phyloP scores from a whole-genome alignment of 192 early-diverging fungal species.

The Oehlia diaphana region DNA sequence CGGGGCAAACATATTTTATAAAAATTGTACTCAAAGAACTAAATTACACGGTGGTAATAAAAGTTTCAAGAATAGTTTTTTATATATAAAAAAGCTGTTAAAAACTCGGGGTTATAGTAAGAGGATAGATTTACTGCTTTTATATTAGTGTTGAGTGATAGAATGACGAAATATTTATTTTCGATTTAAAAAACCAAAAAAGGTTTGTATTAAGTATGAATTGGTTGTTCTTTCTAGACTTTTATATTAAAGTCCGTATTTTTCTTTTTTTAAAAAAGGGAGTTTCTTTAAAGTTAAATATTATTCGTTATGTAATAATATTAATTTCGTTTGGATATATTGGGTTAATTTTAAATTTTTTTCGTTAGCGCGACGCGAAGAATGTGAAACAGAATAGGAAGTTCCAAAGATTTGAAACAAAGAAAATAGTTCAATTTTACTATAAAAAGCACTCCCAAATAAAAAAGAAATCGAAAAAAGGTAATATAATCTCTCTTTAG shows the following conservation, averaged over 20 bases:
- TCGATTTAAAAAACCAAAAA: neutral
- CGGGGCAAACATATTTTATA: slow-evolving; percentile 25
- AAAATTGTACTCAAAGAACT: neutral
- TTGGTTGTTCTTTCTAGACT: neutral
- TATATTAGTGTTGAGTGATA: neutral
- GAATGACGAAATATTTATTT: neutral
- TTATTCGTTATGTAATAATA: neutral
- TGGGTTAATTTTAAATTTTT: neutral
- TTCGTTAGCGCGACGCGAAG: neutral
- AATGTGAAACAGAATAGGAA: neutral
- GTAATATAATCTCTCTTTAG: neutral
- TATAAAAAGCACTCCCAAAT: neutral
- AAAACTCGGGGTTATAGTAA: neutral
- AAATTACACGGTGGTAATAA: neutral
- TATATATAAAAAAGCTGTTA: neutral
- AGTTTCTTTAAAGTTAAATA: neutral
- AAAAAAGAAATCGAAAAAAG: neutral
- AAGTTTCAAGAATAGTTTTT: neutral
- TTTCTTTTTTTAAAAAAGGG: neutral
- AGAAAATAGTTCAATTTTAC: neutral
- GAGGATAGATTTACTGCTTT: neutral
- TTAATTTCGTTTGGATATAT: neutral
- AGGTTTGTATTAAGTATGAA: neutral
- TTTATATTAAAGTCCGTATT: neutral
- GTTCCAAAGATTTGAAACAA: neutral